These are phyloP conservation scores for Heliamphora exappendiculata DNA, from an alignment of 148 eudicot species.

Conservation along the genomic window DNA sequence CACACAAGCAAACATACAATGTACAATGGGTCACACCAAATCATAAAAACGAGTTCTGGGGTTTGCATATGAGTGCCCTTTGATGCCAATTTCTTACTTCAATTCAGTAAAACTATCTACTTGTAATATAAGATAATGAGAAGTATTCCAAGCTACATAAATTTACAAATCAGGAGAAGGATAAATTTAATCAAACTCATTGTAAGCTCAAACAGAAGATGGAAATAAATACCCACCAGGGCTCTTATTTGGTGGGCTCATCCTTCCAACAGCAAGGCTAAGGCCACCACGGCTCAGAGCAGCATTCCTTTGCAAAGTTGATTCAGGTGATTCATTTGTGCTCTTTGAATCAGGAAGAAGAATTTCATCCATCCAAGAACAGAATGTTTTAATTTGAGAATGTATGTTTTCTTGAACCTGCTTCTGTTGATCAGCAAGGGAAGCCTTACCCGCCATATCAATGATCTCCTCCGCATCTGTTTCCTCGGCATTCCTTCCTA, in stretches of 20 bases:
- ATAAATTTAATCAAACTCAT: neutral
- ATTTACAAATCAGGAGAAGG: neutral
- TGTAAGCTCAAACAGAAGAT: neutral
- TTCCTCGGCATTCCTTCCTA: conserved; percentile 78
- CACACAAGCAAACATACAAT: too few species aligned
- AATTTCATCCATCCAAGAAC: conserved; percentile 64
- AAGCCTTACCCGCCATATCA: conserved; percentile 71
- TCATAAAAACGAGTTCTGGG: neutral
- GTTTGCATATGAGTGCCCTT: neutral
- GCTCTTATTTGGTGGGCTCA: conserved; percentile 26
- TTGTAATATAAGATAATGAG: neutral
- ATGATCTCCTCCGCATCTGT: conserved; percentile 83
- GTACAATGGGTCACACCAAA: too few species aligned
- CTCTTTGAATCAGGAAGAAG: conserved; percentile 49
- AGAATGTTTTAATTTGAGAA: conserved; percentile 54
- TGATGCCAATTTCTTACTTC: neutral
- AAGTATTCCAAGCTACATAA: neutral
- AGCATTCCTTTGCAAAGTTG: conserved; percentile 22
- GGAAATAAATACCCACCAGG: conserved; percentile 36
- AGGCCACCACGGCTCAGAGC: conserved; percentile 64
- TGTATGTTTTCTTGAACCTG: conserved; percentile 88
- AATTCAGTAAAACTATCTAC: neutral
- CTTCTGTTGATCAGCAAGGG: conserved; percentile 67
- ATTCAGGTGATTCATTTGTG: conserved; percentile 18
- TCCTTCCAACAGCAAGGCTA: conserved; percentile 67